These are phyloP conservation scores for Coccomyxa sp. DNA, from an alignment of 139 green algal species.

Conservation along the genomic window DNA sequence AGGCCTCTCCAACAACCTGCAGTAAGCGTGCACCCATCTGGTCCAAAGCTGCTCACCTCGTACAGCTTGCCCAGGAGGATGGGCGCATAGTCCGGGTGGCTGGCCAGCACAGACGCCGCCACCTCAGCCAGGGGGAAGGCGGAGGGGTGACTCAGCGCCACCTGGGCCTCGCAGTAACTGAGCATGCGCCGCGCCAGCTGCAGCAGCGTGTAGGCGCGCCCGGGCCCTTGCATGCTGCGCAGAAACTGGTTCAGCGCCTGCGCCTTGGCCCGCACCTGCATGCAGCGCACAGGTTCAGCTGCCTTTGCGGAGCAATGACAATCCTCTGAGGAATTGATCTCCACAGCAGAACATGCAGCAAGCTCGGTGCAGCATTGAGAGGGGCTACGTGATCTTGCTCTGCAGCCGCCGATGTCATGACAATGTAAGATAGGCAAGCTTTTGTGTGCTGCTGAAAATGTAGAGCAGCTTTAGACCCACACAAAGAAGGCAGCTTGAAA, in stretches of 20 bases:
- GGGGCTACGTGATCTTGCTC: no score
- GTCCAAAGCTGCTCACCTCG: conserved; percentile 10
- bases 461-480: no score
- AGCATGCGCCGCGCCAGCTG: conserved; percentile 56
- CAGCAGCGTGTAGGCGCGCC: conserved; percentile 41
- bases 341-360: no score
- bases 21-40: background rate
- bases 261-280: conserved; percentile 53
- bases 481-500: no score
- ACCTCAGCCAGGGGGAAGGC: conserved; percentile 65
- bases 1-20: background rate
- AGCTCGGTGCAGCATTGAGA: no score
- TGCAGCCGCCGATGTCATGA: no score
- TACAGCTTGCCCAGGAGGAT: conserved; percentile 47
- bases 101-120: conserved; percentile 43
- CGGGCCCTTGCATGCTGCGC: conserved; percentile 17
- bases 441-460: no score
- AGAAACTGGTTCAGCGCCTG: conserved; percentile 42
- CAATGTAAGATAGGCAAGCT: no score
- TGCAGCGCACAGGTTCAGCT: background rate
- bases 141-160: conserved; percentile 50
- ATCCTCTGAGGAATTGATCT: background rate
- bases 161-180: conserved; percentile 54
- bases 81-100: conserved; percentile 46
- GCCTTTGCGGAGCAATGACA: background rate